A percentile compares a stretch with the other conserved stretches of the same genome.
Evolutionary conservation across 2,329 filamentous ascomycete species (phyloP).

Genomic region (Verruconis gallopava): DNA sequence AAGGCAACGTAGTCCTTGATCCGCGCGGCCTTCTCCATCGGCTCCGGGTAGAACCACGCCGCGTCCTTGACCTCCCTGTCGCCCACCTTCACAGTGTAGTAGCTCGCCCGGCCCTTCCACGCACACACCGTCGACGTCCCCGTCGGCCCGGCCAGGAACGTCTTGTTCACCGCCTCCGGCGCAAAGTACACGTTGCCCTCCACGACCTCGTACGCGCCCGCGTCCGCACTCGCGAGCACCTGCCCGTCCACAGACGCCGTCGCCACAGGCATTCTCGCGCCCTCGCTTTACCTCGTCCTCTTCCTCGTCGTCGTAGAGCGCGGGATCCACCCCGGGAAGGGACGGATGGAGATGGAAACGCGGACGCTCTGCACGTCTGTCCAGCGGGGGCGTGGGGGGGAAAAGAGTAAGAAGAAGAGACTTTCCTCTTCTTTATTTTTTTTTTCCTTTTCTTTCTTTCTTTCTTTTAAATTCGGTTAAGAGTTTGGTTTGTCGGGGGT

Average conservation of each 20-base stretch:
- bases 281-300: too few species aligned
- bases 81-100: slow-evolving; percentile 41
- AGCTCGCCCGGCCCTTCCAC: slow-evolving; percentile 46
- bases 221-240: slow-evolving; percentile 37
- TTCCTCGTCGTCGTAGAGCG: too few species aligned
- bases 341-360: too few species aligned
- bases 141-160: slow-evolving; percentile 32
- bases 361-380: too few species aligned
- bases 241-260: slow-evolving; percentile 37
- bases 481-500: too few species aligned
- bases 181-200: slow-evolving; percentile 29
- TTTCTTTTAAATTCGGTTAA: too few species aligned
- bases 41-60: slow-evolving; percentile 46
- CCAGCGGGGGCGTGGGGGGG: too few species aligned
- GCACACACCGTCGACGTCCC: slow-evolving; percentile 37
- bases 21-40: slow-evolving; percentile 33
- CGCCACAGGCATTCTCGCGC: slow-evolving; percentile 22
- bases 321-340: too few species aligned
- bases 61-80: slow-evolving; percentile 38
- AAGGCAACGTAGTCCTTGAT: slow-evolving; percentile 47
- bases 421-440: too few species aligned
- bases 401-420: too few species aligned
- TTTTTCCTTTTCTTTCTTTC: too few species aligned
- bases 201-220: slow-evolving; percentile 39
- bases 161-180: slow-evolving; percentile 23